Base-by-base conservation (phyloP, 2,329 filamentous ascomycete genomes). In the Trichoderma breve region DNA sequence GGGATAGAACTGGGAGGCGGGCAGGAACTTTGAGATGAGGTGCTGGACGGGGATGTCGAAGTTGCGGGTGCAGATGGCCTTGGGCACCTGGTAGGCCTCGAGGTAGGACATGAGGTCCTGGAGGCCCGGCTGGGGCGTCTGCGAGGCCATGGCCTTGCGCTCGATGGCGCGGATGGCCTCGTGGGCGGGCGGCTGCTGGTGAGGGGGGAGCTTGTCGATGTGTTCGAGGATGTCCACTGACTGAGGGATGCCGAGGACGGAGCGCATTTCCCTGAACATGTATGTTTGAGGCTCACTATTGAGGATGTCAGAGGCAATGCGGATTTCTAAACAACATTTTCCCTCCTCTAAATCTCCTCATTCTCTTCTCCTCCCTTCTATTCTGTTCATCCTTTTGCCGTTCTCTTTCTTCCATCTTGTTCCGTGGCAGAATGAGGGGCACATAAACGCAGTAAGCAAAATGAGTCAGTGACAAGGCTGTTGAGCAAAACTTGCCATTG, bases 61-160 rank as follows among this genome's bases (percentile, higher is more conserved):
- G 84, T 99, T 98, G 78, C 96, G 88, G 3, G 96, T 98, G 83
- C 95, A 98, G 74, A 98, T 94, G 18, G 89, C 95, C 81, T 97
- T 96, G 76, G 85, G 89, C 36, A 98, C 80, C 6, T 83, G 81
- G 32, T 87, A 86, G 7, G 82, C 78, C 77, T 96, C 91, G 21
- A 98, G 89, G 80, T 96, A 97, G 71, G 88, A 83, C 93, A 98
- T 97, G 66, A 99, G 86, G 32, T 86, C 81, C 1, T 86, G 82
- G 4, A 98, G 89, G 1, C 95, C 95, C 0, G 93, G 91, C 80
- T 98, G 95, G 3, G 95, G 91, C 39, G 89, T 85, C 81, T 98
- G 96, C 12, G 87, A 82, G 36, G 84, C 82, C 95, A 98, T 98
- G 73, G 94, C 94, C 51, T 84, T 83, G 65, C 91, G 89, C 83